Evolutionary conservation across 495 filamentous ascomycete species (phyloP).

Genomic region (Peziza echinospora): DNA sequence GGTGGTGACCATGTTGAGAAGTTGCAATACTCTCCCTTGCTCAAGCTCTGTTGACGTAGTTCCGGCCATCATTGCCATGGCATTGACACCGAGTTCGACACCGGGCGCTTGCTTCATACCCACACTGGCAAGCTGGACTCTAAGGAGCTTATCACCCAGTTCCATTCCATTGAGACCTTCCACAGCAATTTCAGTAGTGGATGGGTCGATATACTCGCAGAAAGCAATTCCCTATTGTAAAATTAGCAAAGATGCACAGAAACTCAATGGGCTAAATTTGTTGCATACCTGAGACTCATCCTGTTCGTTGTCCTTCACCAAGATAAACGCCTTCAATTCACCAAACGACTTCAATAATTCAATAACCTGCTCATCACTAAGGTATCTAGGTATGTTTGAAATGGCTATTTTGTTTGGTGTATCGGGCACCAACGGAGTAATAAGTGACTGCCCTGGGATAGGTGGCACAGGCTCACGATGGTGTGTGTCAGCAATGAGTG

Average conservation of each 20-base stretch:
- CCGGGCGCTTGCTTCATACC: conserved; percentile 76
- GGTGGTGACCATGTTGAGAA: conserved; percentile 93
- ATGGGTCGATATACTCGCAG: conserved; percentile 73
- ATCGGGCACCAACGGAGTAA: conserved; percentile 67
- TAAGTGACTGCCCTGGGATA: conserved; percentile 27
- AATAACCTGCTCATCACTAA: conserved; percentile 73
- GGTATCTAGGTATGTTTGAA: conserved; percentile 64
- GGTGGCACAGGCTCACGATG: conserved; percentile 37
- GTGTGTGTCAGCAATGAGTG: conserved; percentile 51
- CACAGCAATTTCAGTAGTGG: conserved; percentile 62
- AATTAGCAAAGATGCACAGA: conserved; percentile 1
- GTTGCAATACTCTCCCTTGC: conserved; percentile 58
- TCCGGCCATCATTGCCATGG: conserved; percentile 96
- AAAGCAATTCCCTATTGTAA: conserved; percentile 68
- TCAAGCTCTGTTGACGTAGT: conserved; percentile 62
- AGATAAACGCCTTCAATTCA: conserved; percentile 73
- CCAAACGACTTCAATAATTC: conserved; percentile 81
- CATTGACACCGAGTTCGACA: conserved; percentile 86
- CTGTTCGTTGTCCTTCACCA: conserved; percentile 70
- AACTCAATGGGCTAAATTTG: too few relatives aligned
- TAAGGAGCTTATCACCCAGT: conserved; percentile 64
- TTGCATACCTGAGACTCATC: conserved; percentile 68
- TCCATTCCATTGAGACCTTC: conserved; percentile 85
- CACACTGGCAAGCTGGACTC: conserved; percentile 72
- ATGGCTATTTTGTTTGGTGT: conserved; percentile 89